Evolutionary conservation across 192 early-diverging fungal species (phyloP), one percentile per base, ranked within the genome.

Genomic region (Podila minutissima): DNA sequence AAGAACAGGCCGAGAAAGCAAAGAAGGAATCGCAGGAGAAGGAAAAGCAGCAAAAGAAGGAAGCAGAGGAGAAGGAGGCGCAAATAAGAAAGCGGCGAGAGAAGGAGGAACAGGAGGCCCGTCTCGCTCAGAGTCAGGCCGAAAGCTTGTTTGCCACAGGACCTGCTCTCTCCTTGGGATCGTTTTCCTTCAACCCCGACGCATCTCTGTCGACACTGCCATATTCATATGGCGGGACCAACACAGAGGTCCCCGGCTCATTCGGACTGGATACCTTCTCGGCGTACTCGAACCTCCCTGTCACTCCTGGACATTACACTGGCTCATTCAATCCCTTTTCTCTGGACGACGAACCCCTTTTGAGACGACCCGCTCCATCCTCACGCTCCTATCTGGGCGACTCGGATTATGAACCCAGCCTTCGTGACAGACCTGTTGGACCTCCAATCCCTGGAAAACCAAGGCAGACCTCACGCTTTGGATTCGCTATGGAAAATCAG

Each of bases 321-420:
- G 85, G 85, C 5, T 75, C 83, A 32, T 86, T 86, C 59, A 86
- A 86, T 60, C 85, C 85, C 12, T 86, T 86, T 63, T 75, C 81
- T 20, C 49, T 77, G 67, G 81, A 85, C 15, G 84, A 85, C 28
- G 84, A 85, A n/a, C 81, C 81, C 22, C 77, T 73, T 17, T 65
- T 73, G 77, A 37, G 77, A 59, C 81, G 72, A 32, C 48, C 77
- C 11, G 53, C 59, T 22, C 79, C 66, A 22, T 37, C 70, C 8
- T 26, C 66, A 0, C 66, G 71, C 2, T 69, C 71, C 0, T 81
- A 72, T 29, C 46, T 81, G 41, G 77, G 68, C 6, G 77, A 81
- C 17, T 13, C 49, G 13, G 77, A 81, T 32, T 81, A 67, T 63
- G 77, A 73, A 15, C 62, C 77, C 5, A 66, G 37, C 3, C 67